These are phyloP conservation scores for Chalciporus piperatus DNA, from an alignment of 768 basidiomycete genomes.

Conservation along the genomic window DNA sequence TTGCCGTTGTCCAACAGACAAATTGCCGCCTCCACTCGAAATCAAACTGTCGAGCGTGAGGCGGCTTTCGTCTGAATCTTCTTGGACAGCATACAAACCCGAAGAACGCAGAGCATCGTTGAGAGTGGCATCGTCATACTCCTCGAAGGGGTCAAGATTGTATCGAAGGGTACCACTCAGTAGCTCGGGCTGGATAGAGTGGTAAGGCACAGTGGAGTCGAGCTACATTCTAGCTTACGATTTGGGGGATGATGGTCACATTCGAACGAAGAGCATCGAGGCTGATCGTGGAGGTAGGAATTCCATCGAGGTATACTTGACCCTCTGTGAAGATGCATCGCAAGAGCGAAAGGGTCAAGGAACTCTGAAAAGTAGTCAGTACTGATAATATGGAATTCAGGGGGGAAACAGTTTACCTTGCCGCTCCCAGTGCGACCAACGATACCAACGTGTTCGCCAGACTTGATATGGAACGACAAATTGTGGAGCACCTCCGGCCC, in stretches of 20 bases:
- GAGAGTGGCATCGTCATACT: slow-evolving; percentile 51
- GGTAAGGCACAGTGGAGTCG: neutral
- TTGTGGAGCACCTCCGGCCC: slow-evolving; percentile 56
- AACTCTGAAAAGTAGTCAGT: slow-evolving; percentile 32
- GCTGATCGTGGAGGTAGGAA: slow-evolving; percentile 46
- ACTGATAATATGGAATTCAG: too few relatives aligned
- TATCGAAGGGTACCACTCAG: slow-evolving; percentile 54
- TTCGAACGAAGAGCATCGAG: slow-evolving; percentile 49
- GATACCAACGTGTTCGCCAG: slow-evolving; percentile 60
- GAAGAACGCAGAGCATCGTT: slow-evolving; percentile 48
- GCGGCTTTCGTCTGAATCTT: slow-evolving; percentile 33
- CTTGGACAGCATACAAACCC: slow-evolving; percentile 43
- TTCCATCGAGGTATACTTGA: slow-evolving; percentile 49
- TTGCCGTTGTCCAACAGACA: slow-evolving; percentile 62
- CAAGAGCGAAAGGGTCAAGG: slow-evolving; percentile 50
- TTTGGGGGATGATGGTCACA: slow-evolving; percentile 60
- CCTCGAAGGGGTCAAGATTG: slow-evolving; percentile 60
- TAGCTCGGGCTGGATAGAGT: slow-evolving; percentile 41
- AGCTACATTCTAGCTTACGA: slow-evolving; percentile 31
- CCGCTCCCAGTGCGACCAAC: slow-evolving; percentile 63
- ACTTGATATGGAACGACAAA: slow-evolving; percentile 48
- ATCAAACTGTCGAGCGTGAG: slow-evolving; percentile 46
- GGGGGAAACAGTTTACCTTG: slow-evolving; percentile 27
- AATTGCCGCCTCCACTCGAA: slow-evolving; percentile 42
- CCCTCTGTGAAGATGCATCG: slow-evolving; percentile 57